phyloP scores from a whole-genome alignment of 768 basidiomycete species.

The Leucocoprinus leucothites region DNA sequence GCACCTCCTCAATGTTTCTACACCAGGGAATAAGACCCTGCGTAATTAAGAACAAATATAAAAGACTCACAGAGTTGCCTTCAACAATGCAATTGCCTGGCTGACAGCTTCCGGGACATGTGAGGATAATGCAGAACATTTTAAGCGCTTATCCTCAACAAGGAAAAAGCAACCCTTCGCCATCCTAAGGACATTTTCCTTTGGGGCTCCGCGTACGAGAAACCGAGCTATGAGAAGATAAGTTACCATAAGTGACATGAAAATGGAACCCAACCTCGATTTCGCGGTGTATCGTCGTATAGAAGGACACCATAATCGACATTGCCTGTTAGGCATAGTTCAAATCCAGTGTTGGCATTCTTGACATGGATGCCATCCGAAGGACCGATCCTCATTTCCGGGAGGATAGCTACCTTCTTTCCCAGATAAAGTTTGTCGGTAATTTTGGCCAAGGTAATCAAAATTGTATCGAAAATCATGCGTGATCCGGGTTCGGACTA shows the following conservation, averaged over 20 bases:
- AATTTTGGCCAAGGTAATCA: conserved; percentile 25
- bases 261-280: no score
- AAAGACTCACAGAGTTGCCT: conserved; percentile 22
- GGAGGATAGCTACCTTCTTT: no score
- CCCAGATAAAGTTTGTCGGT: conserved; percentile 15
- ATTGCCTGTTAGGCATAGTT: conserved; percentile 26
- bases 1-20: conserved; percentile 26
- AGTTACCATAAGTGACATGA: no score
- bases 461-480: conserved; percentile 30
- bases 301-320: conserved; percentile 26
- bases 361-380: conserved; percentile 21
- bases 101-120: conserved; percentile 27
- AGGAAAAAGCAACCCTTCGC: no score
- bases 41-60: conserved; percentile 1
- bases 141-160: neutral
- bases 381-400: conserved; percentile 17
- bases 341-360: conserved; percentile 21
- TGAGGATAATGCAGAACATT: conserved; percentile 15
- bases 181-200: no score
- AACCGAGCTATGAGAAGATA: no score
- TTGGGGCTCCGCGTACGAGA: no score
- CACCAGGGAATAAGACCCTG: conserved; percentile 17
- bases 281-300: conserved; percentile 14
- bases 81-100: conserved; percentile 27
- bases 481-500: conserved; percentile 24